Conservation (phyloP, 495 filamentous ascomycete genomes). For the Trichoderma reesei region DNA sequence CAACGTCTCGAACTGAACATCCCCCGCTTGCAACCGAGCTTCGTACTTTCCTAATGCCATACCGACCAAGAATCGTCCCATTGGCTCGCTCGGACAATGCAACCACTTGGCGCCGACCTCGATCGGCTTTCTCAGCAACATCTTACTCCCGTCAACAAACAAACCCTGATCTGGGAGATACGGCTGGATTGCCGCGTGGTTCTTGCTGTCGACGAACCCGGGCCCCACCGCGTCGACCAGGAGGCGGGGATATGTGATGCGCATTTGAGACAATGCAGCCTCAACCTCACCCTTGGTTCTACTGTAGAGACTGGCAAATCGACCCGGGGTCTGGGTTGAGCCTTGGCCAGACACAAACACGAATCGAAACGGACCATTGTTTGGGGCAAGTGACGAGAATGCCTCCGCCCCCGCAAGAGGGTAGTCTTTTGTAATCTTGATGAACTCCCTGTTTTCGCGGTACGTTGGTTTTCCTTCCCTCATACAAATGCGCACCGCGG, state of each 20-base stretch:
- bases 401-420: conserved; percentile 51
- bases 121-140: not conserved
- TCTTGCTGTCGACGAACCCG: conserved; percentile 36
- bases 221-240: conserved; percentile 44
- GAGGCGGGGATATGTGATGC: conserved; percentile 28
- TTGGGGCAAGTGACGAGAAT: conserved; percentile 28
- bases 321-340: conserved; percentile 37
- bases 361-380: conserved; percentile 49
- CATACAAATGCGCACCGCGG: not conserved
- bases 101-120: conserved; percentile 17
- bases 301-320: conserved; percentile 45
- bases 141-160: conserved; percentile 24
- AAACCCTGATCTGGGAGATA: conserved; percentile 35
- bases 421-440: conserved; percentile 56
- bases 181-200: conserved; percentile 40
- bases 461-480: conserved; percentile 17
- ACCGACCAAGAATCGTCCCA: conserved; percentile 37
- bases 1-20: not conserved
- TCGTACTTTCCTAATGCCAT: conserved; percentile 47
- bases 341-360: conserved; percentile 59
- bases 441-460: conserved; percentile 40
- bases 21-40: conserved; percentile 20
- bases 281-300: conserved; percentile 57
- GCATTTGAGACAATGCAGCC: conserved; percentile 35
- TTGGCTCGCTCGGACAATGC: conserved; percentile 32